These are phyloP conservation scores for Tuber magnatum DNA, from an alignment of 495 filamentous ascomycete species.

Conservation along the genomic window DNA sequence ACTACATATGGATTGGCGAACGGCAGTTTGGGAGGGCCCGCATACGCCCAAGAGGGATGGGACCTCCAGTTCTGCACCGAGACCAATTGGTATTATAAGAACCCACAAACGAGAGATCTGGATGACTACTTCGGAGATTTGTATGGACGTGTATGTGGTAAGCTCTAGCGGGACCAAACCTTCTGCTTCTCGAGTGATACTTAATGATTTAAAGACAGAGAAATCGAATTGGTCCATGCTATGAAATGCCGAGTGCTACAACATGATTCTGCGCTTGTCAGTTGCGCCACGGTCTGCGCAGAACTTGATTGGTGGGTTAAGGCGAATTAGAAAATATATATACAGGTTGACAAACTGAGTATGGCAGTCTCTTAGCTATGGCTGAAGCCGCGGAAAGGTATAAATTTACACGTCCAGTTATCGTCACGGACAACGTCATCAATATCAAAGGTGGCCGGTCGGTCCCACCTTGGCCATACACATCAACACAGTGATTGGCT, in stretches of 20 bases:
- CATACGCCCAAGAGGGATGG: slow-evolving; percentile 70
- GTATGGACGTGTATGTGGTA: slow-evolving; percentile 73
- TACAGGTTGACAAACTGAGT: slow-evolving; percentile 16
- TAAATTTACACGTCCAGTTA: slow-evolving; percentile 59
- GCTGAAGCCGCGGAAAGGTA: slow-evolving; percentile 71
- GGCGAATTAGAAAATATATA: not conserved
- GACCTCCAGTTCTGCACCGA: slow-evolving; percentile 69
- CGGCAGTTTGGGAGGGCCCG: slow-evolving; percentile 50
- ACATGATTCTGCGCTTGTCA: slow-evolving; percentile 59
- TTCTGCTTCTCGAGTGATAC: slow-evolving; percentile 5
- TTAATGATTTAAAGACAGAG: slow-evolving; percentile 57
- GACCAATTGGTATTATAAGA: slow-evolving; percentile 77
- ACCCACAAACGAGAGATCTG: slow-evolving; percentile 71
- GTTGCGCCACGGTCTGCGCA: slow-evolving; percentile 68
- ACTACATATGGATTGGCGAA: slow-evolving; percentile 1
- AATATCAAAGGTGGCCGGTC: slow-evolving; percentile 72
- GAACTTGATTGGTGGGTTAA: slow-evolving; percentile 65
- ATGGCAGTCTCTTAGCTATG: slow-evolving; percentile 66
- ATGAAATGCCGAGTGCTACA: slow-evolving; percentile 65
- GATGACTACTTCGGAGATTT: slow-evolving; percentile 79
- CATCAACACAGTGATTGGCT: slow-evolving; percentile 1
- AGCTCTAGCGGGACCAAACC: slow-evolving; percentile 23
- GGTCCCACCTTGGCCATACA: slow-evolving; percentile 12
- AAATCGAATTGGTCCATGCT: slow-evolving; percentile 81
- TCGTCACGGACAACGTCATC: slow-evolving; percentile 67